phyloP scores from a whole-genome alignment of 345 rosid genomes.

The Mallotus nudiflorus region DNA sequence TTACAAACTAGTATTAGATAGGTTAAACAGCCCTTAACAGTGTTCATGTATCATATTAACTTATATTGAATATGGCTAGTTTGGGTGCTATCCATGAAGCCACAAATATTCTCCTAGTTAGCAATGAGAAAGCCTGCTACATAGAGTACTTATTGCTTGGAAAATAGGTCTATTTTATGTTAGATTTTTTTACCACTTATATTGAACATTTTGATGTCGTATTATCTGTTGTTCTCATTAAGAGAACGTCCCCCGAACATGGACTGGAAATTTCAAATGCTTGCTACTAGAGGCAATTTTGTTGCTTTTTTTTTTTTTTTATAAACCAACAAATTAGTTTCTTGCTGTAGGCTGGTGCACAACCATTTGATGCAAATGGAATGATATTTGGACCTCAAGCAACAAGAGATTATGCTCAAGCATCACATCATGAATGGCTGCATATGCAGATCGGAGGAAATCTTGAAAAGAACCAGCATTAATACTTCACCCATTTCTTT shows the following conservation, averaged over 20 bases:
- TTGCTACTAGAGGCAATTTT: not conserved
- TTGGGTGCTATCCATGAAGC: too few relatives aligned
- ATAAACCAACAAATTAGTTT: constrained; percentile 4
- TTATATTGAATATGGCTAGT: too few relatives aligned
- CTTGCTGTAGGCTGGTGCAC: constrained; percentile 47
- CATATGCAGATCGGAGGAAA: constrained; percentile 79
- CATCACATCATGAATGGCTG: constrained; percentile 66
- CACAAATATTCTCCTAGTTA: not conserved
- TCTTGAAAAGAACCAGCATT: constrained; percentile 38
- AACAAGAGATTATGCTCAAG: constrained; percentile 54
- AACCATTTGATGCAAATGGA: constrained; percentile 54
- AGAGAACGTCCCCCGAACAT: not conserved
- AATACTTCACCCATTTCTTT: constrained; percentile 11
- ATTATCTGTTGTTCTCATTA: not conserved
- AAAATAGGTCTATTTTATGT: not conserved
- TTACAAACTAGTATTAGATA: too few relatives aligned
- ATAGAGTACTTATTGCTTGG: not conserved
- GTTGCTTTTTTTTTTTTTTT: not conserved
- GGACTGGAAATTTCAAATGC: not conserved
- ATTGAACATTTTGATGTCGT: too few relatives aligned
- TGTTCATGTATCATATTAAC: too few relatives aligned
- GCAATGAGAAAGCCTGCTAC: not conserved
- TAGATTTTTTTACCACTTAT: not conserved
- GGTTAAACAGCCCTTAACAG: too few relatives aligned
- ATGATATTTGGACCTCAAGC: constrained; percentile 62